These are phyloP conservation scores for Fistulifera pelliculosa DNA, from an alignment of 108 stramenopile genomes.

Conservation along the genomic window DNA sequence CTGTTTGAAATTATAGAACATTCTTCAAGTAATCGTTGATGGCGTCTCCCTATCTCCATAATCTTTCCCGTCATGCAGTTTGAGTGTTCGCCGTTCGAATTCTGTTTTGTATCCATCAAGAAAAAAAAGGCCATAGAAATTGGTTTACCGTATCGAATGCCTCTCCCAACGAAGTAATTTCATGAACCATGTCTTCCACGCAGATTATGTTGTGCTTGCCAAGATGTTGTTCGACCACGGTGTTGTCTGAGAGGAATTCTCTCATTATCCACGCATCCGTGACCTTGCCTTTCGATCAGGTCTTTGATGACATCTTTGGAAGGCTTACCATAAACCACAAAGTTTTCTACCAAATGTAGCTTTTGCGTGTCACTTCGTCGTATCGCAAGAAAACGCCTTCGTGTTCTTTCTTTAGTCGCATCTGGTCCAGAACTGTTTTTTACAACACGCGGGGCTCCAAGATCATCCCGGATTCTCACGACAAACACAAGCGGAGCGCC, in stretches of 20 bases:
- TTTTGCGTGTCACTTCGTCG: conserved; percentile 37
- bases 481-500: conserved; percentile 63
- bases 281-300: conserved; percentile 64
- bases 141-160: conserved; percentile 29
- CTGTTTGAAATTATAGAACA: conserved; percentile 84
- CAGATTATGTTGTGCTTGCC: conserved; percentile 71
- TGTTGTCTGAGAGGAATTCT: conserved; percentile 75
- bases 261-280: conserved; percentile 46
- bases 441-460: conserved; percentile 36
- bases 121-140: conserved; percentile 78
- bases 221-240: conserved; percentile 64
- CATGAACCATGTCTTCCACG: conserved; percentile 83
- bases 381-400: conserved; percentile 77
- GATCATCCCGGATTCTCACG: conserved; percentile 61
- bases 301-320: conserved; percentile 61
- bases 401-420: conserved; percentile 50
- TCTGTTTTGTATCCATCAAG: conserved; percentile 56
- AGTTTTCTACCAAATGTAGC: conserved; percentile 78
- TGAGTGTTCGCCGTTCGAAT: conserved; percentile 65
- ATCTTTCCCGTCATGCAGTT: conserved; percentile 64
- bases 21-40: conserved; percentile 77
- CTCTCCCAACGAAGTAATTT: conserved; percentile 32
- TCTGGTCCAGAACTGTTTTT: conserved; percentile 34
- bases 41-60: conserved; percentile 78
- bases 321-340: conserved; percentile 70